Percentiles rank a stretch among this genome's conserved stretches.
Conservation (phyloP, 75 land plant species). For the Cupressus sempervirens region DNA sequence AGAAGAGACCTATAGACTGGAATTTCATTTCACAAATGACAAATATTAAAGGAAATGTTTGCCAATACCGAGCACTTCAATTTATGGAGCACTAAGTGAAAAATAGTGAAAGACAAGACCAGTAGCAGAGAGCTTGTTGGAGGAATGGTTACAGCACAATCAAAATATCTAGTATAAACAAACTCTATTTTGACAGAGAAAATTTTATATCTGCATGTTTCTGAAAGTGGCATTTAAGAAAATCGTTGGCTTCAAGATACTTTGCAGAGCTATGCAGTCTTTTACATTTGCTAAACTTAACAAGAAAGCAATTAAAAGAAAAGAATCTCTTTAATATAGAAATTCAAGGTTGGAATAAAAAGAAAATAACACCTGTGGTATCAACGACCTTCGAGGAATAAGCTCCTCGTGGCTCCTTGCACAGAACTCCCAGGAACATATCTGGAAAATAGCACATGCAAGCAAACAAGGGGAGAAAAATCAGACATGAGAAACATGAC, state of each 20-base stretch:
- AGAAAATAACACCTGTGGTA: constrained; percentile 48
- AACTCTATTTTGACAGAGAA: background rate
- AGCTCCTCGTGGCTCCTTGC: constrained; percentile 76
- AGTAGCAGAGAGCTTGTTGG: background rate
- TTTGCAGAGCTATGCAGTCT: background rate
- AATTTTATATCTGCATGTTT: background rate
- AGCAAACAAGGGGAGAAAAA: background rate
- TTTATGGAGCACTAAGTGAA: background rate
- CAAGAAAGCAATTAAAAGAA: constrained; percentile 1
- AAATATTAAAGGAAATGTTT: background rate
- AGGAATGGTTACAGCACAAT: background rate
- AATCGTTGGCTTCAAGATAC: background rate
- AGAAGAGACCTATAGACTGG: too few species aligned
- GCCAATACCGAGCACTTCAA: background rate
- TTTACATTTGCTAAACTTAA: background rate
- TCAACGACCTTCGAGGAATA: constrained; percentile 57
- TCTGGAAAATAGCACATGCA: constrained; percentile 20
- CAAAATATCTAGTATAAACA: background rate
- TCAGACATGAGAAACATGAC: background rate
- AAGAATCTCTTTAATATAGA: background rate
- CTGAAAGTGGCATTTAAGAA: background rate
- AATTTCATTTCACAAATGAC: background rate
- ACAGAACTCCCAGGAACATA: constrained; percentile 76
- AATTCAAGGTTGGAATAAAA: background rate
- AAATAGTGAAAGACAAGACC: background rate